Evolutionary conservation across 441 rosid genomes (phyloP).

Genomic region (Metrosideros polymorpha): DNA sequence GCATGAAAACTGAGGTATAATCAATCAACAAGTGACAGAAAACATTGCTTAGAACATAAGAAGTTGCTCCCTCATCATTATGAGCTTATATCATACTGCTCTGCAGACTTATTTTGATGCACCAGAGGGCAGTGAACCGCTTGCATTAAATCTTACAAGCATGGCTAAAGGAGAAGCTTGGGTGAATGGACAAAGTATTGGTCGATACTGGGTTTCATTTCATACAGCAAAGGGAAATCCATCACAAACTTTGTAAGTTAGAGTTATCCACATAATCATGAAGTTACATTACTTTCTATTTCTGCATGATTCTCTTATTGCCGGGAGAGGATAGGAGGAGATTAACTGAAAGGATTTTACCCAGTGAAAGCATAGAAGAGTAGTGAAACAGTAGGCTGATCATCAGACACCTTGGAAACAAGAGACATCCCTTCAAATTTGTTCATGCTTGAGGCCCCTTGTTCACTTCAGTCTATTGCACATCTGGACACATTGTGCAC

Average conservation of each 20-base stretch:
- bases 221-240: constrained; percentile 37
- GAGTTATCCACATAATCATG: neutral
- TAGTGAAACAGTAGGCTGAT: neutral
- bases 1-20: neutral
- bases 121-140: constrained; percentile 32
- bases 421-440: neutral
- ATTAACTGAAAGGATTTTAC: neutral
- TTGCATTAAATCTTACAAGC: constrained; percentile 34
- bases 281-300: neutral
- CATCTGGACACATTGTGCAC: neutral
- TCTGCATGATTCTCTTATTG: neutral
- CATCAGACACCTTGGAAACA: neutral
- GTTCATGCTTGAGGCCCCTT: neutral
- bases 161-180: constrained; percentile 73
- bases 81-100: neutral
- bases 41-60: neutral
- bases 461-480: too few species aligned
- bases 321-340: neutral
- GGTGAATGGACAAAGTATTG: constrained; percentile 63
- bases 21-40: neutral
- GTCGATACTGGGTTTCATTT: constrained; percentile 69
- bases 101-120: constrained; percentile 37
- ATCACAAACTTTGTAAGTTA: constrained; percentile 45
- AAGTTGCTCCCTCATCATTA: neutral
- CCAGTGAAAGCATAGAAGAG: neutral